Percentiles rank a stretch among this genome's conserved stretches.
phyloP scores from a whole-genome alignment of 1,284 basidiomycete genomes.

The Cryptococcus depauperatus region DNA sequence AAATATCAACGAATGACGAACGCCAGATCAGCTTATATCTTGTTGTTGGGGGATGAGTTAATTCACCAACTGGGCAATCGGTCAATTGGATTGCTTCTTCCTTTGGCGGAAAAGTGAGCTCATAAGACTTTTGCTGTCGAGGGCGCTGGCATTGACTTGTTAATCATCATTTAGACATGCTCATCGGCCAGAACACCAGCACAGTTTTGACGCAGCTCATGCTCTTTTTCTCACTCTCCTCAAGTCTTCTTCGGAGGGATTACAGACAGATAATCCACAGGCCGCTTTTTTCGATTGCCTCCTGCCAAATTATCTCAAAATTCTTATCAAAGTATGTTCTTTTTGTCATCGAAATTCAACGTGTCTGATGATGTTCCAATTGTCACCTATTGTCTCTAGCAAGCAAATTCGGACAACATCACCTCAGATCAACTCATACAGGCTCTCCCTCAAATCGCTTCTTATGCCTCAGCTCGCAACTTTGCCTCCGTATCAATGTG shows the following conservation, averaged over 20 bases:
- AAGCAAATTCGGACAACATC: slow-evolving; percentile 16
- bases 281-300: slow-evolving; percentile 21
- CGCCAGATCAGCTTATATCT: slow-evolving; percentile 17
- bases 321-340: slow-evolving; percentile 20
- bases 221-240: slow-evolving; percentile 25
- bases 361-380: no score
- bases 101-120: slow-evolving; percentile 23
- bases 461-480: slow-evolving; percentile 14
- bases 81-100: slow-evolving; percentile 17
- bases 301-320: slow-evolving; percentile 16
- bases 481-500: slow-evolving; percentile 3
- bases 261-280: slow-evolving; percentile 10
- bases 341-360: not conserved
- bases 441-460: slow-evolving; percentile 22
- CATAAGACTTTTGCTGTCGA: not conserved
- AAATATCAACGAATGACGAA: slow-evolving; percentile 2
- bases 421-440: slow-evolving; percentile 24
- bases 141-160: not conserved
- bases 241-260: slow-evolving; percentile 10
- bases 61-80: slow-evolving; percentile 17
- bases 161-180: slow-evolving; percentile 20
- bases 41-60: slow-evolving; percentile 27
- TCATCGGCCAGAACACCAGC: slow-evolving; percentile 12
- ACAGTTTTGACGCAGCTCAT: slow-evolving; percentile 33
- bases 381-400: slow-evolving; percentile 10